Conservation (phyloP, 495 filamentous ascomycete genomes). For the Trichoderma gamsii region DNA sequence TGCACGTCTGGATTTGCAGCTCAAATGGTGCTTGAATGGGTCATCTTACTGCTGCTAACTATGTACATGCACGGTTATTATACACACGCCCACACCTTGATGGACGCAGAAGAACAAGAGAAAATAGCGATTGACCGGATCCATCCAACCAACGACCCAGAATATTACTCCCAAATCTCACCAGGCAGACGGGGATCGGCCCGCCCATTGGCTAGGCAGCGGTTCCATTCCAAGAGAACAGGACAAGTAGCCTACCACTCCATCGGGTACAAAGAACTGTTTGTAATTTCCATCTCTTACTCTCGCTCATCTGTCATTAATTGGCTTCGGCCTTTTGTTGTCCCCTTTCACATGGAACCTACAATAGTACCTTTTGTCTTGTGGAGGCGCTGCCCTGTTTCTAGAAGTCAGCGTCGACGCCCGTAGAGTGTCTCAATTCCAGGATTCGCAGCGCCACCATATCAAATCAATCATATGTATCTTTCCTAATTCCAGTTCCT, state of each 20-base stretch:
- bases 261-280: not conserved
- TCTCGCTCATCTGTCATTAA: not conserved
- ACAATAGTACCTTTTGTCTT: not conserved
- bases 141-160: not conserved
- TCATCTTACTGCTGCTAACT: not conserved
- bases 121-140: not conserved
- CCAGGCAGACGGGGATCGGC: not conserved
- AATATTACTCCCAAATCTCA: not conserved
- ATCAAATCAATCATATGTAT: not conserved
- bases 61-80: not conserved
- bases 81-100: not conserved
- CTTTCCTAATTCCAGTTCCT: not conserved
- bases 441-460: not conserved
- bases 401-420: conserved; percentile 13
- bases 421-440: not conserved
- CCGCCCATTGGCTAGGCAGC: not conserved
- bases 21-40: too few relatives aligned
- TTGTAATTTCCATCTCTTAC: not conserved
- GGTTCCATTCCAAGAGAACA: not conserved
- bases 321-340: not conserved
- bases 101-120: not conserved
- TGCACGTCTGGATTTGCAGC: too few relatives aligned
- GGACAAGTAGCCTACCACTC: not conserved
- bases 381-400: not conserved
- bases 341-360: not conserved